Evolutionary conservation across 2,329 filamentous ascomycete genomes (phyloP), one percentile per base, ranked within the genome.

Genomic region (Botrytis fragariae): DNA sequence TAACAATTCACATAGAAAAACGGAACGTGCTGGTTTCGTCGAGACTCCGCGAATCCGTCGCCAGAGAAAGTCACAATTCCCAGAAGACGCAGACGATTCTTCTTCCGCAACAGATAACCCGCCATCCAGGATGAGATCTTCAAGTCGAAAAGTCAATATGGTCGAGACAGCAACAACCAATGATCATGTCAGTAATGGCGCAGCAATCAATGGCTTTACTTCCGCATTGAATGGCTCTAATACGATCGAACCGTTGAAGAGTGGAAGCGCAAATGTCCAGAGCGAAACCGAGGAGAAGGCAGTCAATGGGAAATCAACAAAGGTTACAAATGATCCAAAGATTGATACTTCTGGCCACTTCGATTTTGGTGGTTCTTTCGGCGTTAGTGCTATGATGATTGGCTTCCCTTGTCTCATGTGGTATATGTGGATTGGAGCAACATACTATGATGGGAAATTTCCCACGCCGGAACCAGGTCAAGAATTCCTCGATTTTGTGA

Each of bases 381-480:
- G 96, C 72, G 92, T 95, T 60, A 84, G 88, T 25, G 85, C 88
- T 77, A 94, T 98, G 89, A 98, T 98, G 94, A 87, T 94, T 75
- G 90, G 92, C 63, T 99, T 98, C 83, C 96, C 96, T n/a, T 75
- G 91, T 54, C 88, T 99, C 79, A 98, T 98, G 95, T 98, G 93
- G 88, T 98, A 98, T 85, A 97, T 99, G 95, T 98, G 95, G 95
- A 91, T 97, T 82, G 96, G 96, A 69, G 93, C 95, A 48, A 95
- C 91, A 68, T 97, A 95, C 84, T 99, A 98, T 84, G 86, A 94
- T 81, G 95, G 95, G 78, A 90, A 92, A 76, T 86, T 97, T 69
- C 96, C 96, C 25, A 84, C 85, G 61, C 92, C 90, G 1, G 84
- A 84, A 3, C 81, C 88, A 61, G 92, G 88, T 60, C 87, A 97